Evolutionary conservation across 148 eudicot species (phyloP), one percentile per base, ranked within the genome.

Genomic region (Spergularia marina): DNA sequence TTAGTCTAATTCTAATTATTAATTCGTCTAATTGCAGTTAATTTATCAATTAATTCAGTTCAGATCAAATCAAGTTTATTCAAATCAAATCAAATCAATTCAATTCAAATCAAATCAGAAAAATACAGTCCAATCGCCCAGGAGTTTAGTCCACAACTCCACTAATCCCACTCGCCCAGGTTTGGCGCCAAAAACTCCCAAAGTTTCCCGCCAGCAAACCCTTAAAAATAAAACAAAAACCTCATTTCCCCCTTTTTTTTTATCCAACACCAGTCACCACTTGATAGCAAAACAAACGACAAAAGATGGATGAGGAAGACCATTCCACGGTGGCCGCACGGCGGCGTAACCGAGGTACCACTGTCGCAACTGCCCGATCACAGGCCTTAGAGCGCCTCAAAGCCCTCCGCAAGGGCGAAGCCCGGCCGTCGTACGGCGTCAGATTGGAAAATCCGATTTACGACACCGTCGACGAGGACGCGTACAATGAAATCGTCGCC

Each of bases 381-480:
- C 86, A 82, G 51, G 97, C 93, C 52, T 87, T 96, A 54, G 89
- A 89, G 53, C 92, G 87, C 21, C 87, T 96, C 56, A 87, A 83
- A 78, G 83, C 97, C 1, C 64, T 75, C 77, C 90, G 89, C 7
- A 72, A 73, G 11, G 90, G 94, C 41, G 88, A 84, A 55, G 84
- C 87, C 56, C 86, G 84, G 0, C 71, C 81, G 53, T 71, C 76
- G 0, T 82, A 78, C 78, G 87, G 88, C 68, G 20, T 96, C 83
- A 89, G 87, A 53, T 68, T 91, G 13, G 98, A 93, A 6, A 78
- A 84, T 20, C 99, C 94, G 13, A 96, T 96, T 39, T 96, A 88
- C 84, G 99, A 96, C 86, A 84, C 87, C 0, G 91, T 96, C 11
- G 99, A 84, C 7, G 99, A 92, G 0, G 99, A 91, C 49, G 89